Base-by-base conservation (phyloP, 768 basidiomycete species). In the Tricholomella constricta region DNA sequence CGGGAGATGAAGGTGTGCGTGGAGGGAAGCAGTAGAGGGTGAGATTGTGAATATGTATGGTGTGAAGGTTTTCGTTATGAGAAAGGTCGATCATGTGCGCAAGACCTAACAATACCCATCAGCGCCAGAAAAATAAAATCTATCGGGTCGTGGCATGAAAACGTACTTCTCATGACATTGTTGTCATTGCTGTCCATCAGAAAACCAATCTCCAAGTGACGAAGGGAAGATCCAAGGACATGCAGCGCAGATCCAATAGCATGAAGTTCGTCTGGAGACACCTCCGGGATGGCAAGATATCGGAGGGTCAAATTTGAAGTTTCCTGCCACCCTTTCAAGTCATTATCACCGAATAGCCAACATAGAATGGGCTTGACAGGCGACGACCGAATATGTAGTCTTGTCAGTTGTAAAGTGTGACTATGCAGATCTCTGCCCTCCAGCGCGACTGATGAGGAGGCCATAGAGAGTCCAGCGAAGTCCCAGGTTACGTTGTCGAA, bases 401-500 rank as follows among this genome's bases (percentile, higher is more conserved):
- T 74, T 62, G 75, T 75, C 58, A 78, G 29, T 57, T 22, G 38
- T 14, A 32, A 37, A 23, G 42, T 34, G 14, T 22, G 36, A 20
- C 6, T 15, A 17, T 15, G 23, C 14, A 14, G 19, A n/a, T n/a
- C n/a, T n/a, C n/a, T n/a, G n/a, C n/a, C n/a, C n/a, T n/a, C n/a
- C 45, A 17, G 32, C 10, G 15, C 10, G 20, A 26, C 10, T 20
- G 26, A 70, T 32, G 62, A 65, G 17, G 54, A 66, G 38, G 63
- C 68, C 45, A 11, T 29, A 29, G 29, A 29, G 71, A 59, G 59
- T 61, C 62, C 73, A 65, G 37, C 68, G 67, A 60, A 67, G 38
- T 75, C 69, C 69, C 78, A 79, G 11, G 74, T 77, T 46, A 80
- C 77, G 29, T 77, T 78, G 37, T 83, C 81, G 40, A 73, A 58